Conservation (phyloP, 1,139 yeast genomes). For the Ashbya aceris region DNA sequence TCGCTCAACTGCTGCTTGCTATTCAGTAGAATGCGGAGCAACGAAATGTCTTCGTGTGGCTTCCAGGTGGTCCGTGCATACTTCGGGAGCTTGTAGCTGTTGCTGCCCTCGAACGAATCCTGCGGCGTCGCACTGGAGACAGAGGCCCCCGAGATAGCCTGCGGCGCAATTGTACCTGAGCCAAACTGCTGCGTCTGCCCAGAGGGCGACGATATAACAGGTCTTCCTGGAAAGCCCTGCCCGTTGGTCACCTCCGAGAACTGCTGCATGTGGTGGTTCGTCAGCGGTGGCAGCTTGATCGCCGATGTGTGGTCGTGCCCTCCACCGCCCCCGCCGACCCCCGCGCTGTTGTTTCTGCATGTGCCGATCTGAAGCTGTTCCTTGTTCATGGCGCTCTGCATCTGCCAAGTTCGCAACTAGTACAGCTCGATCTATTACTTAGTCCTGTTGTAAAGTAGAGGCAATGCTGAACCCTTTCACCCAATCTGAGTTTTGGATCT, state of each 20-base stretch:
- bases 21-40: conserved; percentile 3
- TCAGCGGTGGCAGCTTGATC: conserved; percentile 1
- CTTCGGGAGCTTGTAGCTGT: conserved; percentile 1
- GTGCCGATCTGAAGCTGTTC: no score
- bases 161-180: not conserved
- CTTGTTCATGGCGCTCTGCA: no score
- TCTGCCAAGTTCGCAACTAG: no score
- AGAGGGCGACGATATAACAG: not conserved
- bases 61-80: conserved; percentile 4
- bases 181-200: not conserved
- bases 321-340: not conserved
- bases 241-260: not conserved
- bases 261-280: not conserved
- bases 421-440: no score
- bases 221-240: not conserved
- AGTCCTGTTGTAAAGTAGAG: no score
- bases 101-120: not conserved
- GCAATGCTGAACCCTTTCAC: no score
- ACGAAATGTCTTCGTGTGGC: conserved; percentile 3
- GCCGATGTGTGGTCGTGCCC: not conserved
- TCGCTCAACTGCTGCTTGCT: conserved; percentile 3
- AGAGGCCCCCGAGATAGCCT: not conserved
- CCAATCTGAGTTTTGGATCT: no score
- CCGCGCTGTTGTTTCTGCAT: no score
- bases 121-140: not conserved